A percentile compares a stretch with the other conserved stretches of the same genome.
Conservation (phyloP, 2,329 filamentous ascomycete species). For the Neonectria punicea region DNA sequence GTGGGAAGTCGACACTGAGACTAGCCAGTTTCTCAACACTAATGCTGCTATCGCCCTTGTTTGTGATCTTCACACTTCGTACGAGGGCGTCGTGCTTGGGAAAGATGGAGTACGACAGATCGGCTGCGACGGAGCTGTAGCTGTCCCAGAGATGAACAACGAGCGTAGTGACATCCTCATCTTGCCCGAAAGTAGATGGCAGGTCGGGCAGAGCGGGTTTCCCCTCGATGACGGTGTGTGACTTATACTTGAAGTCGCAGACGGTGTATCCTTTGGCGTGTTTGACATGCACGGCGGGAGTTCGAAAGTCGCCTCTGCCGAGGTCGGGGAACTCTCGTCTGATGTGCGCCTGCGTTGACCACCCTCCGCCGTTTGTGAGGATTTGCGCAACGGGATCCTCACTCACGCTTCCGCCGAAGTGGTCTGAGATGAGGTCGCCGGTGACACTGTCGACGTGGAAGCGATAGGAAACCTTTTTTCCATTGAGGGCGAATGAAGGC, state of each 20-base stretch:
- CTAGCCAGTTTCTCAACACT: constrained; percentile 68
- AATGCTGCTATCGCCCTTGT: constrained; percentile 63
- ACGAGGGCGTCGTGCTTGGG: constrained; percentile 69
- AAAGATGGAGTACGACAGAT: constrained; percentile 72
- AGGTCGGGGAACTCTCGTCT: constrained; percentile 73
- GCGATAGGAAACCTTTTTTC: constrained; percentile 67
- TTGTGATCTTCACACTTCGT: constrained; percentile 70
- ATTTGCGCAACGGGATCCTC: constrained; percentile 60
- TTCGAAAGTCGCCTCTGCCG: constrained; percentile 70
- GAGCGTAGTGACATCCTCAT: constrained; percentile 67
- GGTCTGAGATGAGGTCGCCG: constrained; percentile 68
- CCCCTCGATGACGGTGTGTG: constrained; percentile 63
- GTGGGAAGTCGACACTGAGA: constrained; percentile 70
- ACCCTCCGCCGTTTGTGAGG: constrained; percentile 55
- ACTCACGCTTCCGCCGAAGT: constrained; percentile 67
- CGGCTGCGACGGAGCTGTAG: constrained; percentile 66
- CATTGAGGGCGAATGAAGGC: constrained; percentile 66
- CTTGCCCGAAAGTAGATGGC: constrained; percentile 68
- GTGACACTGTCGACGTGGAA: constrained; percentile 69
- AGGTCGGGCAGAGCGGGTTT: constrained; percentile 67
- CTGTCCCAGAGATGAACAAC: constrained; percentile 68
- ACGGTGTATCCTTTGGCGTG: constrained; percentile 69
- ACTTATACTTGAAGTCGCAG: constrained; percentile 67
- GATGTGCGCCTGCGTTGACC: constrained; percentile 62
- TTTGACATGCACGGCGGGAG: constrained; percentile 69